Evolutionary conservation across 2,329 filamentous ascomycete genomes (phyloP).

Genomic region (Fusarium sp.): DNA sequence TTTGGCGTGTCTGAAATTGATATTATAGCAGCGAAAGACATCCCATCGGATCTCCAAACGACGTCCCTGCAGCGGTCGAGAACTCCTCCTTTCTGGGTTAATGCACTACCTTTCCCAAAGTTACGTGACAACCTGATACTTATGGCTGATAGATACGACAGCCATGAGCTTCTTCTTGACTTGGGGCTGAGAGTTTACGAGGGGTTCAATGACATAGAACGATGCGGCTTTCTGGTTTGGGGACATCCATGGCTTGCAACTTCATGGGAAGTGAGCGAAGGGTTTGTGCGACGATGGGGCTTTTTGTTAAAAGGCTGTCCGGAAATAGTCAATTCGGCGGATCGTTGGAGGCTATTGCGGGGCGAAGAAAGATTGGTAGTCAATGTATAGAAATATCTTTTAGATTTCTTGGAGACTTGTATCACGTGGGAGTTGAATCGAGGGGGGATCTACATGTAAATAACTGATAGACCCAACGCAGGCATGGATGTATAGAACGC

Average conservation of each 20-base stretch:
- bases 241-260: background rate
- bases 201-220: background rate
- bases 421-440: background rate
- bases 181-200: background rate
- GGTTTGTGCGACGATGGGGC: background rate
- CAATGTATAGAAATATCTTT: background rate
- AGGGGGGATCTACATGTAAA: background rate
- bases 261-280: background rate
- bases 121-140: background rate
- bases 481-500: background rate
- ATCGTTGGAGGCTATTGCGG: background rate
- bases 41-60: background rate
- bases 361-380: background rate
- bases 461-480: background rate
- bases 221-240: background rate
- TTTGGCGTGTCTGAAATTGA: background rate
- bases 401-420: too few species aligned
- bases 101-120: background rate
- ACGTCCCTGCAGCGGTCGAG: background rate
- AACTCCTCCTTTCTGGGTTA: background rate
- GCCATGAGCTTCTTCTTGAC: background rate
- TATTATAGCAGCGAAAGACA: rapidly evolving
- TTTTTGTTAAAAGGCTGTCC: background rate
- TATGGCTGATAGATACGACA: background rate
- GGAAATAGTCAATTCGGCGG: background rate